Percentiles rank a stretch among this genome's conserved stretches.
phyloP scores from a whole-genome alignment of 2,329 filamentous ascomycete genomes.

The Colletotrichum abscissum region DNA sequence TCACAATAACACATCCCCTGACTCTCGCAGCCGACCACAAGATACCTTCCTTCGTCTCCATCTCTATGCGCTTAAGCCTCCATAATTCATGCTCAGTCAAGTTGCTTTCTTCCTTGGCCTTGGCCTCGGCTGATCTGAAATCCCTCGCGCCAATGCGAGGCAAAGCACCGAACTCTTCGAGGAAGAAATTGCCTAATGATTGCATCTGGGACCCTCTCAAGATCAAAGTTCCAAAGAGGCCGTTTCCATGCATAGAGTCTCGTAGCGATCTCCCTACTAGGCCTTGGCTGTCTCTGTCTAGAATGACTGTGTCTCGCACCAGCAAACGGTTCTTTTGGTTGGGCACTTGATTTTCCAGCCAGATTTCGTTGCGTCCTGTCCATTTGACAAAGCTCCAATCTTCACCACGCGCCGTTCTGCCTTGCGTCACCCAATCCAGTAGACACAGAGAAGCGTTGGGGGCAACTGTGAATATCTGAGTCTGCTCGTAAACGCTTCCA shows the following conservation, averaged over 20 bases:
- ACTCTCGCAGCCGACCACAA: conserved; percentile 87
- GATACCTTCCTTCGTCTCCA: conserved; percentile 70
- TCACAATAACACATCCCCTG: conserved; percentile 87
- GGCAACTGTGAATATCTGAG: conserved; percentile 78
- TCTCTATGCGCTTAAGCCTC: conserved; percentile 64
- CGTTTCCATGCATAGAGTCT: conserved; percentile 78
- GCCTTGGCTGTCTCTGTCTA: conserved; percentile 65
- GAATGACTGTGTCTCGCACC: conserved; percentile 84
- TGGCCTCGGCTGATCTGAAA: conserved; percentile 70
- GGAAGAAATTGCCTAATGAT: conserved; percentile 77
- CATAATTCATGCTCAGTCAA: conserved; percentile 60
- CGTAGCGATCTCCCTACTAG: conserved; percentile 54
- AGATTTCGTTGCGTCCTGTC: conserved; percentile 90
- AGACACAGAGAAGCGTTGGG: conserved; percentile 76
- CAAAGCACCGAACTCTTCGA: conserved; percentile 80
- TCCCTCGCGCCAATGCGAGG: conserved; percentile 87
- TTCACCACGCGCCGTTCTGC: conserved; percentile 85
- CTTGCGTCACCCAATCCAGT: conserved; percentile 94
- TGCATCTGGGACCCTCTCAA: conserved; percentile 79
- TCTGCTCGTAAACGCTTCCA: conserved; percentile 85
- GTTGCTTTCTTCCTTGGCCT: conserved; percentile 48
- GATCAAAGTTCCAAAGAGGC: conserved; percentile 87
- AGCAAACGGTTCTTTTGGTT: conserved; percentile 68
- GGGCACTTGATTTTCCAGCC: conserved; percentile 54
- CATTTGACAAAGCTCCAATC: conserved; percentile 87